Base-by-base conservation (phyloP, 768 basidiomycete genomes). In the Bullera alba region DNA sequence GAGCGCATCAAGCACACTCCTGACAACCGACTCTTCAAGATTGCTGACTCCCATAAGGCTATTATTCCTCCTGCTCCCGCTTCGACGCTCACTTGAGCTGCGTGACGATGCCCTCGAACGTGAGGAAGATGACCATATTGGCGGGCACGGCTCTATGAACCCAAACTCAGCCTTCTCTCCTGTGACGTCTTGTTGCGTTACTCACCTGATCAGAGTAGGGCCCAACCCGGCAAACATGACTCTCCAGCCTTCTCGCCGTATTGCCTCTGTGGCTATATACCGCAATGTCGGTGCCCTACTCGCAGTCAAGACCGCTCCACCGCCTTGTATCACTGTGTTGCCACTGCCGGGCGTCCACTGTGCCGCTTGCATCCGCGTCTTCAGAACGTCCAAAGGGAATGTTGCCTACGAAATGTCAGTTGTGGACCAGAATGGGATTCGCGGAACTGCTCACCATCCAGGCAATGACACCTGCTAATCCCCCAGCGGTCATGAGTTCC, bases 331-430 rank as follows among this genome's bases (percentile, higher is more conserved):
- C n/a, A n/a, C n/a, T n/a, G n/a, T n/a, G n/a, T n/a, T n/a, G n/a
- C n/a, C n/a, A n/a, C n/a, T n/a, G n/a, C n/a, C n/a, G n/a, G n/a
- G n/a, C n/a, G n/a, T 27, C 58, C 57, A 59, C 10, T 50, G 23
- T n/a, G 47, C 49, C 2, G 55, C 80, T 70, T 95, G 90, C 60
- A 91, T 80, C 4, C 89, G 81, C 14, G 91, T 92, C 75, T 95
- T 93, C 54, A 92, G 78, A 2, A 90, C 85, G 63, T 95, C 90
- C 48, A 90, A 76, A 2, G 88, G 87, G 69, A 93, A 95, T 0
- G 89, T 92, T 2, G 75, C 69, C 67, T 71, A 42, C 15, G 10
- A 26, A 8, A 3, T 19, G 30, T 21, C 38, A 27, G 44, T 19
- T 21, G 36, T 42, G 15, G 21, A 38, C 16, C 32, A 34, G 19